Evolutionary conservation across 768 basidiomycete species (phyloP), one percentile per base, ranked within the genome.

Genomic region (Pisolithus orientalis): DNA sequence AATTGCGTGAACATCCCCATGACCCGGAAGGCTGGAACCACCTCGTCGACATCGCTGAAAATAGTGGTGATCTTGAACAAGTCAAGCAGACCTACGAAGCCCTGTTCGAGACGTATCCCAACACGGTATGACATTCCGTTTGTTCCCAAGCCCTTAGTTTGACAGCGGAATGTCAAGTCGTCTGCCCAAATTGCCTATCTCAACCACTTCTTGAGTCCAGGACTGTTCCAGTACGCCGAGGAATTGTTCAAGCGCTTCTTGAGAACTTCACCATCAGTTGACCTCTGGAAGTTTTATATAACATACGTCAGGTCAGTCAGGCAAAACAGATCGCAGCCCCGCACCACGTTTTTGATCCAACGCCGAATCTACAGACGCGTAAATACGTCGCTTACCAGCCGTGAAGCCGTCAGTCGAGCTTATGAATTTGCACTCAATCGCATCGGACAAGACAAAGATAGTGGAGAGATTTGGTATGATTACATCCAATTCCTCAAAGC

Each of bases 401-500:
- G 94, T 51, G 85, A 90, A 39, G 82, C 79, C 16, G 82, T 98
- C 55, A 81, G 83, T 39, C 86, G 90, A 60, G 90, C 94, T 11
- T 98, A 94, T 65, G 94, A 98, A 65, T 96, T 91, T 62, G 94
- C 94, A 0, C 75, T 98, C 49, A 84, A 82, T 59, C 81, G 93
- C 57, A 83, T 96, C 44, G 94, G 94, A 16, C 85, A 89, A 65
- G 95, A 98, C 70, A 87, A 90, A 60, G 90, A 94, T 55, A 87
- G 90, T 50, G 90, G 88, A 8, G 84, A 87, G 50, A 91, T 99
- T 37, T 98, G 95, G 94, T 79, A 74, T 52, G 94, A 98, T 61
- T 98, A 94, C 62, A 88, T 98, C 63, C 82, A 87, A 53, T 97
- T 96, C 65, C 68, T 99, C 47, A 84, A 81, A 57, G 78, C 83